Evolutionary conservation across 2,329 filamentous ascomycete species (phyloP), one percentile per base, ranked within the genome.

Genomic region (Penicillium sp.): DNA sequence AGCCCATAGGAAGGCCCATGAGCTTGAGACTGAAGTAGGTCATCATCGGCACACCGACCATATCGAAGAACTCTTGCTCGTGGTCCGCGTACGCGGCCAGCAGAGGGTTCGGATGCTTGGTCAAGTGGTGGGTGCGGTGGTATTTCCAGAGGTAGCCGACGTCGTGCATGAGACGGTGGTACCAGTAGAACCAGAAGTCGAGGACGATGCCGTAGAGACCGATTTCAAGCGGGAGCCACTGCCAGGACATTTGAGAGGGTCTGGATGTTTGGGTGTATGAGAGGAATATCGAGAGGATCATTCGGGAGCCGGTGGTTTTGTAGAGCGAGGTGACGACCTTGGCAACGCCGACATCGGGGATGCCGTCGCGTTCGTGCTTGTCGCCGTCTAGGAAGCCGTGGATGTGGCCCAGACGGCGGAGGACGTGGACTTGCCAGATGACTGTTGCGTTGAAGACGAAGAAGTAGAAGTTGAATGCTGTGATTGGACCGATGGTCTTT

Each of bases 51-150:
- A 79, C 69, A 29, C 70, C 72, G 22, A 70, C 69, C 51, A 78
- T 74, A 54, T 79, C 76, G 55, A 77, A 72, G 31, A 78, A 64
- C 54, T 78, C 76, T 50, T 79, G 76, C 48, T 75, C 76, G 11
- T 63, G 57, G 47, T 78, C 77, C 13, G 76, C 75, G 53, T 78
- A 79, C 1, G 73, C 67, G 0, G 73, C 70, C 0, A 79, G 65
- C 0, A 79, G 67, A 1, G 75, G 72, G 43, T 76, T 77, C 2
- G 76, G 76, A 42, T 79, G 76, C 53, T 78, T 78, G 40, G 76
- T 78, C 14, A 79, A 62, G 56, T 79, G 77, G 50, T 79, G 77
- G 0, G 75, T 78, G 38, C 75, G 71, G 64, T 79, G 77, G 57
- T 70, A 78, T 49, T 75, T 68, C 76, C 76, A 78, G 1, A 79